Base-by-base conservation (phyloP, 164 flowering plant species). In the Chimonanthus salicifolius region DNA sequence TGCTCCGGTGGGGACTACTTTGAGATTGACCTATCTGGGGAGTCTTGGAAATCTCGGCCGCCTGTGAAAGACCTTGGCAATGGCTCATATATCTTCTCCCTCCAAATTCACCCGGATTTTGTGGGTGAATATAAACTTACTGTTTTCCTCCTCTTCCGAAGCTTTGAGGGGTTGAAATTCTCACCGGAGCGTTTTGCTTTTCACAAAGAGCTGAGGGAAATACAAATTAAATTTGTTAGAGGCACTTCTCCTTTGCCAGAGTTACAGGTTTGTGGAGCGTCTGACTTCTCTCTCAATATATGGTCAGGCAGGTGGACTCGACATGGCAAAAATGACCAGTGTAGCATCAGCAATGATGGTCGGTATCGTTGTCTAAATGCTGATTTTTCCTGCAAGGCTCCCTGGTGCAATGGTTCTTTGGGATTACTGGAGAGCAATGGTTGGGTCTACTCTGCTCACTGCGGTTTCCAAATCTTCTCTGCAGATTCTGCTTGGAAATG, bases 231-330 rank as follows among this genome's bases (percentile, higher is more conserved):
- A 51, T 87, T 94, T 72, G 18, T 44, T 62, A 74, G 51, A 62
- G 62, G 71, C 18, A 7, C 74, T 13, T 62, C 75, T n/a, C 16
- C 65, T 15, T 73, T 90, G 65, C 92, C 92, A 0, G 80, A 81
- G 50, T 66, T 94, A 33, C 44, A 62, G 7, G 51, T 58, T 5
- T 94, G 97, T 65, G 43, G 65, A 51, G 80, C 69, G 62, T 76
- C 87, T 6, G 98, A 94, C 75, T 89, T 90, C 74, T 8, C 33
- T 4, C 80, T 80, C 65, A 83, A 85, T 69, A 71, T 87, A 11
- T 94, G 97, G 97, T 77, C 88, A 0, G 97, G 98, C 0, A 75
- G 97, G 76, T 94, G 98, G 98, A 94, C 97, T 0, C 81, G 95
- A 11, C 92, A 79, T 68, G 97, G 80, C 1, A 82, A 75, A 62